Conservation (phyloP, 2,329 filamentous ascomycete species). For the Sarocladiaceae sp. region DNA sequence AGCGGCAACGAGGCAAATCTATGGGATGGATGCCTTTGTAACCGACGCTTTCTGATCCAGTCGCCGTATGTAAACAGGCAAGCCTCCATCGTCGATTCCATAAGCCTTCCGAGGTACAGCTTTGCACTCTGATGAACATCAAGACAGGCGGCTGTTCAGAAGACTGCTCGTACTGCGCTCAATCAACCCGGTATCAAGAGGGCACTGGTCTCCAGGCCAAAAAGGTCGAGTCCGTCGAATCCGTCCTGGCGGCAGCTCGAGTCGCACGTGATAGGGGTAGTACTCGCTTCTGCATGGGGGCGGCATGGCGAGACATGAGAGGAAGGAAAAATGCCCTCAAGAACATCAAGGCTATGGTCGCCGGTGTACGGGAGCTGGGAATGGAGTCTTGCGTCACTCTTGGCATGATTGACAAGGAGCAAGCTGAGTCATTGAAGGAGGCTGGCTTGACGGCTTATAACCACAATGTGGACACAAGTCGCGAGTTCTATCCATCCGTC, state of each 20-base stretch:
- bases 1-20: not conserved
- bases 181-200: conserved; percentile 72
- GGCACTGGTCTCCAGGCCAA: conserved; percentile 75
- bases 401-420: conserved; percentile 79
- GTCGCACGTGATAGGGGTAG: conserved; percentile 76
- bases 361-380: conserved; percentile 70
- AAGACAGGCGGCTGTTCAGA: conserved; percentile 90
- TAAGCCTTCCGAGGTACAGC: conserved; percentile 74
- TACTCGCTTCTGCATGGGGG: conserved; percentile 92
- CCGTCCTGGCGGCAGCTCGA: conserved; percentile 71
- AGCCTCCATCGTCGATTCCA: conserved; percentile 80
- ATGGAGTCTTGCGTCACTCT: conserved; percentile 94
- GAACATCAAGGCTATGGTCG: conserved; percentile 82
- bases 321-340: conserved; percentile 76
- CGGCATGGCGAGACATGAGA: conserved; percentile 90
- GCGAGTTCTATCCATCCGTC: conserved; percentile 81
- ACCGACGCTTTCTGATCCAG: too few species aligned
- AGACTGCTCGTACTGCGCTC: conserved; percentile 89
- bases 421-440: conserved; percentile 75
- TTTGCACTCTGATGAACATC: conserved; percentile 95
- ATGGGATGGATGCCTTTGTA: too few species aligned
- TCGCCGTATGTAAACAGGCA: conserved; percentile 43
- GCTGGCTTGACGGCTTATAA: conserved; percentile 89
- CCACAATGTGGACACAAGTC: conserved; percentile 86
- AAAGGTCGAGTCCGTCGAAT: conserved; percentile 72